Evolutionary conservation across 352 stramenopile genomes (phyloP).

Genomic region (Phytophthora sp.): DNA sequence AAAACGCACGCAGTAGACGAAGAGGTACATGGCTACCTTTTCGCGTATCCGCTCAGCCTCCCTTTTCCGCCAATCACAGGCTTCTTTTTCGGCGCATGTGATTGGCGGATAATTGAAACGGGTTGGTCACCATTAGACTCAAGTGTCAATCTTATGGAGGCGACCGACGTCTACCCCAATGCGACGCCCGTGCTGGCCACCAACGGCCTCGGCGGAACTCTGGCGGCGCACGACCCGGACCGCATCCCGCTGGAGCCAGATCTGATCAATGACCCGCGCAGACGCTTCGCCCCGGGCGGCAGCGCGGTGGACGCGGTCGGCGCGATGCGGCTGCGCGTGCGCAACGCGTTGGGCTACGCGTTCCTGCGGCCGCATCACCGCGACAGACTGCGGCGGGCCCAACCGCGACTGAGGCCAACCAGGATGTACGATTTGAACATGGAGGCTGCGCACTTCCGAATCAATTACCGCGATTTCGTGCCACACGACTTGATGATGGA

Average conservation of each 20-base stretch:
- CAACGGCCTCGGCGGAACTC: slow-evolving; percentile 53
- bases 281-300: slow-evolving; percentile 25
- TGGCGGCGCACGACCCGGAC: slow-evolving; percentile 54
- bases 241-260: slow-evolving; percentile 51
- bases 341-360: slow-evolving; percentile 59
- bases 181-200: slow-evolving; percentile 53
- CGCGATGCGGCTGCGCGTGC: slow-evolving; percentile 55
- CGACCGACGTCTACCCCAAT: slow-evolving; percentile 60
- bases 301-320: slow-evolving; percentile 56
- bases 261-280: slow-evolving; percentile 59
- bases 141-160: slow-evolving; percentile 52
- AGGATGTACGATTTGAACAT: background rate
- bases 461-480: slow-evolving; percentile 50
- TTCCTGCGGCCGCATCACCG: slow-evolving; percentile 58
- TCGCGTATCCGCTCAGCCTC: background rate
- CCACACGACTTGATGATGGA: slow-evolving; percentile 51
- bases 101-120: slow-evolving; percentile 4
- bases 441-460: slow-evolving; percentile 40
- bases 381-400: slow-evolving; percentile 26
- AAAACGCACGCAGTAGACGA: too few species aligned
- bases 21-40: slow-evolving; percentile 24
- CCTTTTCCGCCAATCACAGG: slow-evolving; percentile 40
- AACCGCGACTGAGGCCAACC: background rate
- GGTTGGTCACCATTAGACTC: slow-evolving; percentile 9
- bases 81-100: too few species aligned